phyloP scores from a whole-genome alignment of 192 early-diverging fungal species.

The Coemansia sp. region DNA sequence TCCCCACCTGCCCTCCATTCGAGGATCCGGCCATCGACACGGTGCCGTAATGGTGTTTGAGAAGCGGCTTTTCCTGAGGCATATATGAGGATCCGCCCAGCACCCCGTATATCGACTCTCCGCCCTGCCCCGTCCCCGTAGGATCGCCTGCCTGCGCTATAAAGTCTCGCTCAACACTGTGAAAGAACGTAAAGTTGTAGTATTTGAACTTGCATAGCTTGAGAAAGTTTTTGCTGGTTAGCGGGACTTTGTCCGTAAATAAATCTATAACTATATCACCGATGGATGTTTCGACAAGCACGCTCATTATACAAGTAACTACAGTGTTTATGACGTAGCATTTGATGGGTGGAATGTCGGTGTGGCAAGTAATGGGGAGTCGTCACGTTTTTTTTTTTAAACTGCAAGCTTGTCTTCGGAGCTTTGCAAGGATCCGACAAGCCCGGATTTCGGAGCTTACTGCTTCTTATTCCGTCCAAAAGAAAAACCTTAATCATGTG shows the following conservation, averaged over 20 bases:
- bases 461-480: too few species aligned
- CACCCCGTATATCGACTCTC: slow-evolving; percentile 62
- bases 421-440: too few species aligned
- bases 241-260: slow-evolving; percentile 59
- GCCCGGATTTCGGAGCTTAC: too few species aligned
- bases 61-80: slow-evolving; percentile 62
- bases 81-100: slow-evolving; percentile 61
- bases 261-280: slow-evolving; percentile 36
- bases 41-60: slow-evolving; percentile 77
- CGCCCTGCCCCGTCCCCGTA: slow-evolving; percentile 87
- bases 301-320: slow-evolving; percentile 52
- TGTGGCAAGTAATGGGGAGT: too few species aligned
- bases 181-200: slow-evolving; percentile 79
- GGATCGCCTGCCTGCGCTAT: slow-evolving; percentile 97
- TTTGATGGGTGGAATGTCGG: too few species aligned
- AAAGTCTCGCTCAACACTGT: slow-evolving; percentile 79
- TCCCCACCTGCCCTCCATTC: slow-evolving; percentile 54
- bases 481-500: too few species aligned
- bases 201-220: slow-evolving; percentile 82
- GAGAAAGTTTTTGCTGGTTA: slow-evolving; percentile 86
- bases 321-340: too few species aligned
- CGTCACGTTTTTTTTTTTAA: too few species aligned
- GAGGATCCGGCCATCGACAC: slow-evolving; percentile 82
- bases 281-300: slow-evolving; percentile 84
- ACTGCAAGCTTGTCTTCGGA: too few species aligned